Base-by-base conservation (phyloP, 2,329 filamentous ascomycete species). In the Sporothrix humicola region DNA sequence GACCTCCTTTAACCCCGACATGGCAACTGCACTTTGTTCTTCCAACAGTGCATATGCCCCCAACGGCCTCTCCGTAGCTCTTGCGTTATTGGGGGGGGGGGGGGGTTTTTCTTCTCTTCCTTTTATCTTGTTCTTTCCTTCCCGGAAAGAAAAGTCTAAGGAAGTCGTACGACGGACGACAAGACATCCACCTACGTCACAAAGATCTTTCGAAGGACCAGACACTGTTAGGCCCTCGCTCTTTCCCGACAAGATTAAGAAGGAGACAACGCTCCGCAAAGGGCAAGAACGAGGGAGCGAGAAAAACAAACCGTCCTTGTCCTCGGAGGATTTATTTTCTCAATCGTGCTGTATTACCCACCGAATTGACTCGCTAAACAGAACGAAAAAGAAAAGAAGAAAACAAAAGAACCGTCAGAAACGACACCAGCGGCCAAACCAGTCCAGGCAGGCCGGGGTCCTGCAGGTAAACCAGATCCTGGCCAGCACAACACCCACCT, bases 391-490 rank as follows among this genome's bases (percentile, higher is more conserved):
- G 59, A 66, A 42, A 42, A 2, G 17, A 42, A 37, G 15, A 52
- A 68, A 26, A 46, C 8, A 63, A 56, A 54, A 54, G n/a, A 20
- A 54, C n/a, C 52, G 12, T n/a, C 20, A 23, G 5, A 50, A 26
- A 66, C 44, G n/a, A 4, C 17, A 66, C 46, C 20, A 46, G 31
- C 46, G 46, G 65, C 46, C 46, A 37, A 13, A 44, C 26, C 46
- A 17, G 6, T n/a, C 3, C 46, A 68, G 44, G 6, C 42, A 52
- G 23, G 65, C 44, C 46, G 66, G 50, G 48, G 66, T 54, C 66
- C 50, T 69, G 65, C 65, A 68, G 65, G 23, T 46, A 52, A 20
- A 52, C 65, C 46, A 68, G 13, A 52, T 37, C 65, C 65, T 68
- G 8, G 2, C 58, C 61, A 66, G 42, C 9, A 20, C 42, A n/a